Percentiles rank a stretch among this genome's conserved stretches.
phyloP scores from a whole-genome alignment of 495 filamentous ascomycete species.

The Penicillium riverlandense region DNA sequence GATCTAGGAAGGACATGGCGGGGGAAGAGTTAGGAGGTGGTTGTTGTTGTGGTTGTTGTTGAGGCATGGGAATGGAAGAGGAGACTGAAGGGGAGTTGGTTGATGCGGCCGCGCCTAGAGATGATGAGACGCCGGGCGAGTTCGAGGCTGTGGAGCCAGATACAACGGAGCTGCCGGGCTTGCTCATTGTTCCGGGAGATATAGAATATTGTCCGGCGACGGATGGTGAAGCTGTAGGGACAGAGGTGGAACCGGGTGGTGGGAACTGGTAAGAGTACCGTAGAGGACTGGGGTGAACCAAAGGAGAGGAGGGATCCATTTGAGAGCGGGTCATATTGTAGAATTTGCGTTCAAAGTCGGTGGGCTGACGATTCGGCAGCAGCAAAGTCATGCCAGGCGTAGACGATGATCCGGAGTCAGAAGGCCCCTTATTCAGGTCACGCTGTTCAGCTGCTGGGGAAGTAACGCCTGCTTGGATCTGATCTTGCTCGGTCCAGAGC shows the following conservation, averaged over 20 bases:
- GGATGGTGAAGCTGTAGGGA: constrained; percentile 7
- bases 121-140: constrained; percentile 7
- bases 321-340: constrained; percentile 35
- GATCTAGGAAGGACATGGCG: constrained; percentile 16
- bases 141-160: too few species aligned
- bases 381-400: background rate
- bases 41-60: constrained; percentile 4
- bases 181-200: too few species aligned
- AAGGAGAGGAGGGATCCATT: constrained; percentile 11
- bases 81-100: constrained; percentile 3
- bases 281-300: constrained; percentile 18
- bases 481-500: constrained; percentile 42
- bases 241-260: constrained; percentile 2
- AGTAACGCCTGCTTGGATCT: constrained; percentile 30
- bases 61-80: constrained; percentile 1
- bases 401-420: constrained; percentile 5
- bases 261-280: constrained; percentile 19
- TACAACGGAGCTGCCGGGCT: too few species aligned
- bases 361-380: constrained; percentile 8
- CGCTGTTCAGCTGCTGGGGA: constrained; percentile 16
- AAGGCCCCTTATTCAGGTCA: constrained; percentile 3
- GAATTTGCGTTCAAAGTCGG: constrained; percentile 32
- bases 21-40: background rate
- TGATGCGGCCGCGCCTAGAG: constrained; percentile 4
- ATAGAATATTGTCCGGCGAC: background rate